phyloP scores from a whole-genome alignment of 169 alveolate genomes.

The Cryptosporidium canis region DNA sequence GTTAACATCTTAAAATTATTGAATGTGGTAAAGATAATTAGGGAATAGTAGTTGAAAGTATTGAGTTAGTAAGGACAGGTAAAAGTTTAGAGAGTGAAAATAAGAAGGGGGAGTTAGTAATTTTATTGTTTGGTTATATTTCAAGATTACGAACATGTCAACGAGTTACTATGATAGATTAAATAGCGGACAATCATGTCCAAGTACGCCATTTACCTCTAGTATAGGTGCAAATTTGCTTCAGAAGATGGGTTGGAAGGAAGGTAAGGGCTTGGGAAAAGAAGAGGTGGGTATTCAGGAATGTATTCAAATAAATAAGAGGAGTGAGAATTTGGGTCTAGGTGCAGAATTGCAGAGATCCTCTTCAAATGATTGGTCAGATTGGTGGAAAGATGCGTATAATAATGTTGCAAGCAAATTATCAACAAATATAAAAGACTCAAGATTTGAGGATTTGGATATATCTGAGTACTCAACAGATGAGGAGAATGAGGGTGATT shows the following conservation, averaged over 20 bases:
- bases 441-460: conserved; percentile 30
- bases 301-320: conserved; percentile 45
- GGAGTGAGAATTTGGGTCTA: conserved; percentile 36
- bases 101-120: neutral
- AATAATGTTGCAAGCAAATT: conserved; percentile 45
- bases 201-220: conserved; percentile 24
- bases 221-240: conserved; percentile 4
- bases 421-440: conserved; percentile 20
- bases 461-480: neutral
- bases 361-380: conserved; percentile 19
- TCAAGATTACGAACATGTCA: conserved; percentile 52
- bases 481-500: neutral
- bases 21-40: no score
- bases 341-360: conserved; percentile 15
- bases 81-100: no score
- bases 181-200: neutral
- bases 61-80: no score
- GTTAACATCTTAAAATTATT: no score
- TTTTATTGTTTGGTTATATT: neutral
- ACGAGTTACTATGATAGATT: conserved; percentile 29
- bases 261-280: conserved; percentile 64
- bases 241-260: conserved; percentile 25
- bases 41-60: no score
- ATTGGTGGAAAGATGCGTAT: conserved; percentile 71
- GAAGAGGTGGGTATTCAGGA: conserved; percentile 50